Evolutionary conservation across 805 yeast genomes (phyloP).

Genomic region (Myxozyma nipponensis): DNA sequence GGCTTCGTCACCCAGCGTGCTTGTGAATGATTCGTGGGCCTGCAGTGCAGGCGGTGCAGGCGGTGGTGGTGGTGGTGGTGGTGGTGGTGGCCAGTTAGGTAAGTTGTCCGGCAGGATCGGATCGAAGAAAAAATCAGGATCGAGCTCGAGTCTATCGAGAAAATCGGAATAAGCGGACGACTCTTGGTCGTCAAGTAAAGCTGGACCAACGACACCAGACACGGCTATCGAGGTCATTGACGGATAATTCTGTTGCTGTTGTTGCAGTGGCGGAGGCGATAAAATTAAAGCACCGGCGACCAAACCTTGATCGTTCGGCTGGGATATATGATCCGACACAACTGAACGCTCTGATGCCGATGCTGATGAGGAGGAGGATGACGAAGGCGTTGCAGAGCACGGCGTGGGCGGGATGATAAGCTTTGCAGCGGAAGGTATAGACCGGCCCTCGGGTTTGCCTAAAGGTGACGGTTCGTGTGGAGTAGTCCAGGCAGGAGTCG

Average conservation of each 20-base stretch:
- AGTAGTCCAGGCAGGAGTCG: too few species aligned
- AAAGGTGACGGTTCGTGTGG: too few species aligned
- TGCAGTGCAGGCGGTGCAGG: conserved; percentile 1
- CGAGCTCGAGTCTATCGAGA: conserved; percentile 34
- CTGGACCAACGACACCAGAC: conserved; percentile 2
- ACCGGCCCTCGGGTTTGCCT: too few species aligned
- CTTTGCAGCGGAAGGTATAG: too few species aligned
- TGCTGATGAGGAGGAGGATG: background rate
- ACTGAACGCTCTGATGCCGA: background rate
- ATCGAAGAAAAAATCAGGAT: conserved; percentile 35
- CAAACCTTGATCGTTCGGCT: too few species aligned
- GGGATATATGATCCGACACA: too few species aligned
- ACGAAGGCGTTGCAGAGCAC: background rate
- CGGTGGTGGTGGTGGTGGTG: background rate
- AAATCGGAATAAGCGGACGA: conserved; percentile 34
- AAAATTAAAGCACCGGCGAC: too few species aligned
- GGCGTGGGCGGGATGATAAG: too few species aligned
- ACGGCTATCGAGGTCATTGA: background rate
- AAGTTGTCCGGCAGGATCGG: conserved; percentile 31
- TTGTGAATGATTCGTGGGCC: background rate
- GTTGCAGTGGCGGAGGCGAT: conserved; percentile 14
- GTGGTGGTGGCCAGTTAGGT: conserved; percentile 5
- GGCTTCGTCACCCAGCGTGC: background rate
- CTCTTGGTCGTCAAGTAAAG: conserved; percentile 34
- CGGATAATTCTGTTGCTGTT: conserved; percentile 1